These are phyloP conservation scores for Botrytis paeoniae DNA, from an alignment of 2,329 filamentous ascomycete species.

Conservation along the genomic window DNA sequence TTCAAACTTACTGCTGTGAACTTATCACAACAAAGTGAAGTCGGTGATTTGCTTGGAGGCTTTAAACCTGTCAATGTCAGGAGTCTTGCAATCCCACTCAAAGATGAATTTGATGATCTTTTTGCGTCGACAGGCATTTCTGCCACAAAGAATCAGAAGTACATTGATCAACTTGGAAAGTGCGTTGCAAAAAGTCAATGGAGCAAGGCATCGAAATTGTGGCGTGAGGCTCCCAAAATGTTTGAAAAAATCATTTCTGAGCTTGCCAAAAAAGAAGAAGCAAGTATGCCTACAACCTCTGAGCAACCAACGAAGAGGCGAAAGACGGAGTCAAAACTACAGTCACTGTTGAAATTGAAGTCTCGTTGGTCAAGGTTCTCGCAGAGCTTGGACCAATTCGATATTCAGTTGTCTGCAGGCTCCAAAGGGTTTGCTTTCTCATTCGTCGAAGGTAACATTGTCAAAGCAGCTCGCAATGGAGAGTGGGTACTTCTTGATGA, in stretches of 20 bases:
- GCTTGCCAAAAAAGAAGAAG: slow-evolving; percentile 46
- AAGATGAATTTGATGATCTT: slow-evolving; percentile 89
- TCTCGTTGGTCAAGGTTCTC: slow-evolving; percentile 80
- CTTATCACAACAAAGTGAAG: slow-evolving; percentile 95
- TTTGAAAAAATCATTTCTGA: slow-evolving; percentile 67
- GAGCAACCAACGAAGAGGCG: slow-evolving; percentile 68
- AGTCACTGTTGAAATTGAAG: slow-evolving; percentile 55
- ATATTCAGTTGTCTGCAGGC: slow-evolving; percentile 71
- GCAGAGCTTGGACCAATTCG: slow-evolving; percentile 70
- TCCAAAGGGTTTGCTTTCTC: slow-evolving; percentile 83
- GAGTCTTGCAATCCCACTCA: slow-evolving; percentile 81
- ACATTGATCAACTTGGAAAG: slow-evolving; percentile 76
- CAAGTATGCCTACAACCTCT: slow-evolving; percentile 40
- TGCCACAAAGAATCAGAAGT: slow-evolving; percentile 80
- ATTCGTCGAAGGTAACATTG: slow-evolving; percentile 92
- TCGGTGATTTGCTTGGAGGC: slow-evolving; percentile 89
- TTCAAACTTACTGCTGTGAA: slow-evolving; percentile 92
- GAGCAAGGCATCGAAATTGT: slow-evolving; percentile 79
- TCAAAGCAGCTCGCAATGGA: slow-evolving; percentile 92
- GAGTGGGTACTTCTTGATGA: slow-evolving; percentile 98
- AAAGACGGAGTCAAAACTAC: slow-evolving; percentile 64
- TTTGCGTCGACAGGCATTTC: slow-evolving; percentile 85
- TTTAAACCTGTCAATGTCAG: slow-evolving; percentile 95
- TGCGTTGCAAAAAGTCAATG: slow-evolving; percentile 80
- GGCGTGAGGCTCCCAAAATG: slow-evolving; percentile 86